Conservation (phyloP, 768 basidiomycete species). For the Solioccasus polychromus region DNA sequence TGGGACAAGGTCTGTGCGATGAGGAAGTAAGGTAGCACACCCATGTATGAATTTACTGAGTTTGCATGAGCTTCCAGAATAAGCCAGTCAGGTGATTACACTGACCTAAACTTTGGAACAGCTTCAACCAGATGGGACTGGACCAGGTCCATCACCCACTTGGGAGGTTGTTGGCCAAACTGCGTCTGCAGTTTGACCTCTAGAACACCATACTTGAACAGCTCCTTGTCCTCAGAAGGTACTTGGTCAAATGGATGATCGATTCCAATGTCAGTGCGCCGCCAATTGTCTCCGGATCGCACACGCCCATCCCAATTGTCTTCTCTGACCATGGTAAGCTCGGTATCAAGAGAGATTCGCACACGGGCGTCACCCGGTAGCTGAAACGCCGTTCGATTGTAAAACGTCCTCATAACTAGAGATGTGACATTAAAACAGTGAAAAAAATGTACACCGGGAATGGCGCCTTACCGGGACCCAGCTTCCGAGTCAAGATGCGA, state of each 20-base stretch:
- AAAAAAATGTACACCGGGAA: background rate
- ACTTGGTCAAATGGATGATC: slow-evolving; percentile 87
- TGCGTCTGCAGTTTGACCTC: slow-evolving; percentile 99
- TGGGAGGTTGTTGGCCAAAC: slow-evolving; percentile 89
- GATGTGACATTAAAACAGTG: background rate
- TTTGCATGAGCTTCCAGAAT: slow-evolving; percentile 3
- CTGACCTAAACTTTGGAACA: slow-evolving; percentile 93
- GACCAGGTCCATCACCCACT: slow-evolving; percentile 97
- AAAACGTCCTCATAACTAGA: slow-evolving; percentile 93
- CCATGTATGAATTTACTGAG: slow-evolving; percentile 92
- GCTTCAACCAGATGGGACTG: slow-evolving; percentile 94
- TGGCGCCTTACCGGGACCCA: slow-evolving; percentile 67
- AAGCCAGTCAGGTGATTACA: slow-evolving; percentile 1
- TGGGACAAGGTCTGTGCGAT: slow-evolving; percentile 92
- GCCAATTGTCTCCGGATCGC: slow-evolving; percentile 89
- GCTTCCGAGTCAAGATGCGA: slow-evolving; percentile 72
- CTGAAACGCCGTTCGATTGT: slow-evolving; percentile 98
- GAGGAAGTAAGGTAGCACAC: slow-evolving; percentile 87
- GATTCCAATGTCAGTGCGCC: slow-evolving; percentile 89
- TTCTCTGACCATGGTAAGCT: slow-evolving; percentile 90
- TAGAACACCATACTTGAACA: slow-evolving; percentile 95
- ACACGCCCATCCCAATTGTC: slow-evolving; percentile 89
- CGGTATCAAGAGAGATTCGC: slow-evolving; percentile 96
- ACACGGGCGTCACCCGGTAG: slow-evolving; percentile 98
- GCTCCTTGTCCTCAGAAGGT: slow-evolving; percentile 74